phyloP scores from a whole-genome alignment of 176 grass and related monocot species.

The Luzula sylvatica region DNA sequence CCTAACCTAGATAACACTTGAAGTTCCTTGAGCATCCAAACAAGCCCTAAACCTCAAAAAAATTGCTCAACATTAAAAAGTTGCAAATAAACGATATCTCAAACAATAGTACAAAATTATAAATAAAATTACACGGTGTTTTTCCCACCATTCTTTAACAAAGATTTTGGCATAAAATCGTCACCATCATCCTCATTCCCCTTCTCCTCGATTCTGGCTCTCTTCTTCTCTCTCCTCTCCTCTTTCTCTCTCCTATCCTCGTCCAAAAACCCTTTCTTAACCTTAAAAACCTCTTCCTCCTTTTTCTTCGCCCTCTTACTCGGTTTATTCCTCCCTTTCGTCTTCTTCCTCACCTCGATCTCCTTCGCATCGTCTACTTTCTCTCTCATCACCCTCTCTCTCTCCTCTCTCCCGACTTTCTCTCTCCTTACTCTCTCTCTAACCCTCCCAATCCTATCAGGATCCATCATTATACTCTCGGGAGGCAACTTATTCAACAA shows the following conservation, averaged over 20 bases:
- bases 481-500: slow-evolving; percentile 74
- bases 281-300: slow-evolving; percentile 59
- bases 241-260: slow-evolving; percentile 15
- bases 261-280: slow-evolving; percentile 61
- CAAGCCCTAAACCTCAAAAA: too few relatives aligned
- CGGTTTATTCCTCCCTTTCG: slow-evolving; percentile 88
- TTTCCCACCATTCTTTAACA: slow-evolving; percentile 57
- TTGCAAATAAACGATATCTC: too few relatives aligned
- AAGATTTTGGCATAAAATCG: slow-evolving; percentile 48
- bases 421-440: slow-evolving; percentile 43
- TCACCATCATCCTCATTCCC: background rate
- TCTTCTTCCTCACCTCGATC: slow-evolving; percentile 64
- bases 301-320: slow-evolving; percentile 67
- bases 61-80: too few relatives aligned
- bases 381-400: slow-evolving; percentile 52
- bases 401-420: slow-evolving; percentile 48
- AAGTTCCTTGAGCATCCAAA: too few relatives aligned
- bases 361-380: slow-evolving; percentile 36
- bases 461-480: slow-evolving; percentile 79
- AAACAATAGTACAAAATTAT: too few relatives aligned
- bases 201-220: slow-evolving; percentile 4
- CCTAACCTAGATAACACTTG: too few relatives aligned
- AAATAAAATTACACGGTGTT: slow-evolving; percentile 5
- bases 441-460: slow-evolving; percentile 54
- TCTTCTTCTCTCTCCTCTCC: slow-evolving; percentile 40